Percentiles rank a stretch among this genome's conserved stretches.
Conservation (phyloP, 164 flowering plant genomes). For the Magnolia kwangsiensis region DNA sequence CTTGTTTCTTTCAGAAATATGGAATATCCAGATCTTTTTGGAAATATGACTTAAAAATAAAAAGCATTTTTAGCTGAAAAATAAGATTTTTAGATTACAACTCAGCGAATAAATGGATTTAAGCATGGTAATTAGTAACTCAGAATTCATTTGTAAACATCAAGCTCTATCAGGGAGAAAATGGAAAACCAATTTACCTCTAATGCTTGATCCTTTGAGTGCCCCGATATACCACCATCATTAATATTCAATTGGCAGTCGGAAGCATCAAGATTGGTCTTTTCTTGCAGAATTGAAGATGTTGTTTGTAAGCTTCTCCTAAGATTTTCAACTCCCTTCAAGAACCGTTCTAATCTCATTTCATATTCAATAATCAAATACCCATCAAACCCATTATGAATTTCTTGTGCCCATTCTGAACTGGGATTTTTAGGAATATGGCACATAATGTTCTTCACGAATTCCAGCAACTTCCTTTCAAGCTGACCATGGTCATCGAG, state of each 20-base stretch:
- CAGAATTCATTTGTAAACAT: no score
- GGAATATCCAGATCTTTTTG: no score
- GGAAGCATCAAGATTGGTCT: slow-evolving; percentile 26
- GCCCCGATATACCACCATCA: slow-evolving; percentile 20
- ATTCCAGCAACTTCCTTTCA: slow-evolving; percentile 54
- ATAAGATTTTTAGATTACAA: no score
- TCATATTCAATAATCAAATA: slow-evolving; percentile 73
- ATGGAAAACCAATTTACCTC: slow-evolving; percentile 27
- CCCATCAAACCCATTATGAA: slow-evolving; percentile 39
- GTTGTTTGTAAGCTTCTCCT: slow-evolving; percentile 53
- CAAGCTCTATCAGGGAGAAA: not conserved
- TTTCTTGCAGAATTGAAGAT: slow-evolving; percentile 55
- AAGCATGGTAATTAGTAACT: not conserved
- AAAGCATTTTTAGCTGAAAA: not conserved
- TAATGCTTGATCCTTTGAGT: slow-evolving; percentile 27
- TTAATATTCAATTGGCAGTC: slow-evolving; percentile 23
- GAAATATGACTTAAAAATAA: no score
- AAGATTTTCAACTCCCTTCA: slow-evolving; percentile 59
- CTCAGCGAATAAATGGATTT: not conserved
- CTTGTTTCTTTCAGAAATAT: no score
- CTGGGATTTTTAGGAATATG: slow-evolving; percentile 5
- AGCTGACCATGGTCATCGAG: slow-evolving; percentile 49
- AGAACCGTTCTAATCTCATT: slow-evolving; percentile 71
- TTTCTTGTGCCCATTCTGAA: slow-evolving; percentile 25
- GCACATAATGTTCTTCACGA: slow-evolving; percentile 31